Evolutionary conservation across 75 land plant genomes (phyloP).

Genomic region (Picea glauca): DNA sequence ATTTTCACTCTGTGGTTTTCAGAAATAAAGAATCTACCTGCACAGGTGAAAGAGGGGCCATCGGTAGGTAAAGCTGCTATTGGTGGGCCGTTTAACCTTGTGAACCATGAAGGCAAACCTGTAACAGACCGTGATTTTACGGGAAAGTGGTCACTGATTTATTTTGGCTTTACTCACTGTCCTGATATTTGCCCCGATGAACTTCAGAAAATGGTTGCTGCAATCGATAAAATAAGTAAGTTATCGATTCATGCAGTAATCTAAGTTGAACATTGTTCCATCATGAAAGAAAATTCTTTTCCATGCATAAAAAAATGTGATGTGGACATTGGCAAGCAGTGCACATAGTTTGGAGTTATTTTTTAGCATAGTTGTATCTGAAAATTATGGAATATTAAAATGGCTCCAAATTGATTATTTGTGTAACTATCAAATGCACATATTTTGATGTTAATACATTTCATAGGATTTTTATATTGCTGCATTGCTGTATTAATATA

Average conservation of each 20-base stretch:
- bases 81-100: conserved; percentile 93
- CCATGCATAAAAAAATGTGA: too few relatives aligned
- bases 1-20: conserved; percentile 12
- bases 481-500: too few relatives aligned
- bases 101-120: conserved; percentile 78
- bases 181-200: conserved; percentile 99
- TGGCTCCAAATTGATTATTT: too few relatives aligned
- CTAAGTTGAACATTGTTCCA: neutral
- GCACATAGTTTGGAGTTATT: too few relatives aligned
- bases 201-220: conserved; percentile 74
- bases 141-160: conserved; percentile 90
- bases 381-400: too few relatives aligned
- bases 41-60: conserved; percentile 67
- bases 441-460: too few relatives aligned
- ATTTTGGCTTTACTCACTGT: conserved; percentile 98
- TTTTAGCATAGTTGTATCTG: too few relatives aligned
- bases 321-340: too few relatives aligned
- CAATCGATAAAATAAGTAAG: conserved; percentile 86
- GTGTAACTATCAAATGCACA: too few relatives aligned
- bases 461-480: too few relatives aligned
- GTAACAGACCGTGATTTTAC: conserved; percentile 82
- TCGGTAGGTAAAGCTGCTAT: conserved; percentile 93
- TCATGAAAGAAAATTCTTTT: neutral
- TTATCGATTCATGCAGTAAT: neutral
- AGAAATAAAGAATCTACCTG: conserved; percentile 47